Evolutionary conservation across 345 rosid species (phyloP), one percentile per base, ranked within the genome.

Genomic region (Pelargonium nanum): DNA sequence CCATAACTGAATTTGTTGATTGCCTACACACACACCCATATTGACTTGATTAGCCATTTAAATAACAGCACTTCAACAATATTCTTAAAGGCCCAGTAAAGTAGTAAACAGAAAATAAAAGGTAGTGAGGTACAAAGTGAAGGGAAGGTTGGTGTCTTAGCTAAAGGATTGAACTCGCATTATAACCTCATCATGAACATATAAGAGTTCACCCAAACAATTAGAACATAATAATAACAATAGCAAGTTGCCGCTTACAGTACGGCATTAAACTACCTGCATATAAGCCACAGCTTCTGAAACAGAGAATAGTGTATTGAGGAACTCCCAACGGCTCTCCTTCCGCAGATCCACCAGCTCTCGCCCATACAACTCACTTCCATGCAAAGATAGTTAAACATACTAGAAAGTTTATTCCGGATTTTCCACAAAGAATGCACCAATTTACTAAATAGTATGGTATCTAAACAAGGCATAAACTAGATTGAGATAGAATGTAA

Each of bases 281-380:
- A 87, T 86, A 73, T 75, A 91, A 30, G 96, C 95, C 69, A 91
- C 88, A 58, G 92, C 98, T 75, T 91, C 98, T 44, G 98, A 91
- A 65, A 91, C 98, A 44, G 98, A 91, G 74, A 91, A 91, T 20
- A 91, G 74, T 2, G 98, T 91, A 70, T 91, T 88, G 68, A 91
- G 88, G 68, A 91, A 91, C 70, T 75, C 96, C 98, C 96, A 91
- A 48, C 85, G 90, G 64, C 73, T 78, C 77, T 88, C 86, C 69
- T 89, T 92, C 69, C 98, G 90, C 64, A 92, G 75, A 72, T 86
- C 98, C 71, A 92, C 91, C 62, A 86, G 83, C 70, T 92, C 98
- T 68, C 98, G 82, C 76, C 96, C 95, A 61, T 92, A 92, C 65
- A 92, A 80, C 75, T 88, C 98, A 75, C 98, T 92, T 70, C 72